Evolutionary conservation across 495 filamentous ascomycete genomes (phyloP), one percentile per base, ranked within the genome.

Genomic region (Zalerion maritima): DNA sequence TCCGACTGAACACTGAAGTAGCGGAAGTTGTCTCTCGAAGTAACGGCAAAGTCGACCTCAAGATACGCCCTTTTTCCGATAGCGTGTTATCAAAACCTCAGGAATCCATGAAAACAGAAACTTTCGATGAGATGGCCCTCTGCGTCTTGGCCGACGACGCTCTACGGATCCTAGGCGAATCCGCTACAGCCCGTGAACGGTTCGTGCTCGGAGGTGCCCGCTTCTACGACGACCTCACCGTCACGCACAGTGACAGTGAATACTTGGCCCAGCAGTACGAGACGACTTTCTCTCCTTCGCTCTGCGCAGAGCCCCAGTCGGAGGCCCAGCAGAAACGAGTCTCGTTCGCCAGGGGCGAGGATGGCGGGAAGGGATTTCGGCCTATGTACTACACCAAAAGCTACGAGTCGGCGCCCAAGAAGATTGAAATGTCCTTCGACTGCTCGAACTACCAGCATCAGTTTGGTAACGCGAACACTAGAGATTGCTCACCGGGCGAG

Each of bases 401-500:
- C 9, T 83, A 82, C 44, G 42, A 54, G 6, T 40, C 64, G 8
- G 74, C 78, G 38, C 64, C 61, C 7, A 57, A 60, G 8, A 79
- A 80, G 38, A 75, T 91, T 6, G 81, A 91, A 42, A 86, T 91
- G 81, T 76, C 69, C 37, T 91, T 87, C 49, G 79, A 87, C 48
- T 81, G 77, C 52, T 78, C 73, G 11, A 78, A 82, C 42, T 91
- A 91, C 54, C 81, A 91, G 45, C 62, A 76, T 35, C 81, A 91
- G 49, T 84, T 91, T 43, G 71, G 73, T 9, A 35, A 36, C n/a
- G 48, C 53, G 1, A 49, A 51, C 2, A 34, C 28, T 4, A 35
- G 32, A 1, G n/a, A n/a, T n/a, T n/a, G n/a, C n/a, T n/a, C n/a
- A n/a, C 42, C 45, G 3, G 55, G 62, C 5, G 42, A 47, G 8